phyloP scores from a whole-genome alignment of 495 filamentous ascomycete genomes.

The Achaetomiella virescens region DNA sequence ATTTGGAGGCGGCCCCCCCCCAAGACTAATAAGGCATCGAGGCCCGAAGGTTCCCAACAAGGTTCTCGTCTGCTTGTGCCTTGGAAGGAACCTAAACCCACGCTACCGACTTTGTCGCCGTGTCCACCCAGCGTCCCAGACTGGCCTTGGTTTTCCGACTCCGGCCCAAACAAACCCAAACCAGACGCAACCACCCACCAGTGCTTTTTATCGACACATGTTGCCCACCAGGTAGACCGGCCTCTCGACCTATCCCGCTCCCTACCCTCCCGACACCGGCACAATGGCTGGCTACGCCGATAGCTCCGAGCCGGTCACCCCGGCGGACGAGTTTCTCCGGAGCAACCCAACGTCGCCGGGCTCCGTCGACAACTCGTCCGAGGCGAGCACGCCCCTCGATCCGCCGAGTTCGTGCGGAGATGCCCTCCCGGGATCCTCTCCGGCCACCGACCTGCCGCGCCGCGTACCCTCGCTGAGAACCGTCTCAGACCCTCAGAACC shows the following conservation, averaged over 20 bases:
- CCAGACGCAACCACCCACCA: background rate
- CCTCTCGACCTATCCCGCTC: background rate
- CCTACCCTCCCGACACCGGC: background rate
- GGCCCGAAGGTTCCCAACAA: background rate
- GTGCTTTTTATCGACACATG: slow-evolving; percentile 3
- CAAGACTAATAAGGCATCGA: background rate
- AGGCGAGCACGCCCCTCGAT: slow-evolving; percentile 42
- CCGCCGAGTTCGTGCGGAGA: slow-evolving; percentile 33
- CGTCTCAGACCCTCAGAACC: slow-evolving; percentile 47
- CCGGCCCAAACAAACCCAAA: background rate
- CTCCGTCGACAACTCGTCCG: slow-evolving; percentile 38
- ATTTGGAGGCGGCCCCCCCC: background rate
- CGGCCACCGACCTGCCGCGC: slow-evolving; percentile 28
- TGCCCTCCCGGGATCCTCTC: slow-evolving; percentile 13
- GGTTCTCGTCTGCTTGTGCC: background rate
- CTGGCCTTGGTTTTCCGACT: background rate
- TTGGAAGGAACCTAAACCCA: background rate
- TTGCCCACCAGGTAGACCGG: slow-evolving; percentile 3
- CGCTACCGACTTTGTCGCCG: background rate
- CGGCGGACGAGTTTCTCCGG: slow-evolving; percentile 33
- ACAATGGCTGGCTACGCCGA: slow-evolving; percentile 31
- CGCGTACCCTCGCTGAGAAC: slow-evolving; percentile 51
- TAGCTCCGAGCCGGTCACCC: slow-evolving; percentile 32
- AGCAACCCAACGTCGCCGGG: slow-evolving; percentile 36
- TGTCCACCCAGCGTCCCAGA: background rate